Evolutionary conservation across 371 early-diverging fungal species (phyloP).

Genomic region (Apophysomyces elegans): DNA sequence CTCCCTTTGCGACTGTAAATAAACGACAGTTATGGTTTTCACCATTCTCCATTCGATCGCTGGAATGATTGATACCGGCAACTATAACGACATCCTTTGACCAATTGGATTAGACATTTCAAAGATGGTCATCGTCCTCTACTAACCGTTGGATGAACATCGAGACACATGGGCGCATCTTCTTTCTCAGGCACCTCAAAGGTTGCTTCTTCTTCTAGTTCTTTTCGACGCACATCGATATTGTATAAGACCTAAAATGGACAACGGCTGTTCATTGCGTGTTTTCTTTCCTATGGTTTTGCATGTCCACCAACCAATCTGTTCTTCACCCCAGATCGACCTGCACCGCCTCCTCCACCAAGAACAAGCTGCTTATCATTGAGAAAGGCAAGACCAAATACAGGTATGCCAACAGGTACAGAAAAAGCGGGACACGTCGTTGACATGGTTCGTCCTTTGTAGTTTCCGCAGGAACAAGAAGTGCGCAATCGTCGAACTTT

Average conservation of each 20-base stretch:
- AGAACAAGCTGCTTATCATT: slow-evolving; percentile 59
- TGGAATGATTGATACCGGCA: slow-evolving; percentile 64
- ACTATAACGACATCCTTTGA: slow-evolving; percentile 45
- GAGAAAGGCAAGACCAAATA: slow-evolving; percentile 68
- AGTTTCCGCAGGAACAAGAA: background rate
- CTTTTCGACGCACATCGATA: slow-evolving; percentile 53
- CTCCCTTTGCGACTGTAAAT: slow-evolving; percentile 50
- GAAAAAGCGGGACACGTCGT: slow-evolving; percentile 36
- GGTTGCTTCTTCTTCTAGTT: slow-evolving; percentile 52
- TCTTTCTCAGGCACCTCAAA: slow-evolving; percentile 60
- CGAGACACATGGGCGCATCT: slow-evolving; percentile 77
- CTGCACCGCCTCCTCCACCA: slow-evolving; percentile 75
- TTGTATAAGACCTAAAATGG: slow-evolving; percentile 53
- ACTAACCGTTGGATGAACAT: slow-evolving; percentile 62
- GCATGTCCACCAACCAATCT: slow-evolving; percentile 56
- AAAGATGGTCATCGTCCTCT: slow-evolving; percentile 14
- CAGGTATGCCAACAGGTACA: slow-evolving; percentile 64
- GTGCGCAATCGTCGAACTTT: background rate
- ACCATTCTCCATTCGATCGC: slow-evolving; percentile 54
- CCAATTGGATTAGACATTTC: background rate
- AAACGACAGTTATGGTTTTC: slow-evolving; percentile 65
- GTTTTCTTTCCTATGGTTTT: background rate
- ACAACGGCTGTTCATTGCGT: background rate
- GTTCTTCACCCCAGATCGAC: slow-evolving; percentile 73
- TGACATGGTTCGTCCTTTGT: background rate